phyloP scores from a whole-genome alignment of 352 stramenopile genomes.

The Pythium scleroteichum region DNA sequence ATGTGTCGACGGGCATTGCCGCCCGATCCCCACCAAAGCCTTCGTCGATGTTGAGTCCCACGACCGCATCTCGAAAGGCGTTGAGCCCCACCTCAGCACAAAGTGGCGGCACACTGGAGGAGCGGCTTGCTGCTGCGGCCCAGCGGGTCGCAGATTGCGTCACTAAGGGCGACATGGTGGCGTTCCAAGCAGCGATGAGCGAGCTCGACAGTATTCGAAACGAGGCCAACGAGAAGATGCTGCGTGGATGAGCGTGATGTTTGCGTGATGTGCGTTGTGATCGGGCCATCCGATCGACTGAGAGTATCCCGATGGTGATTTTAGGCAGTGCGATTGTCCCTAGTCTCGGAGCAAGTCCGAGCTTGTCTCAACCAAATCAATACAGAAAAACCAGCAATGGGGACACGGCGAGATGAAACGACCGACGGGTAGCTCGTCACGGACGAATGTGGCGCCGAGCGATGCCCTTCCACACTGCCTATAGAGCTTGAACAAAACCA shows the following conservation, averaged over 20 bases:
- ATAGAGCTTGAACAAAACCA: constrained; percentile 27
- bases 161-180: constrained; percentile 75
- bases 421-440: no score
- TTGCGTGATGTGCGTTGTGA: not conserved
- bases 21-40: constrained; percentile 33
- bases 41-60: constrained; percentile 28
- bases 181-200: constrained; percentile 81
- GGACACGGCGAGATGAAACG: not conserved
- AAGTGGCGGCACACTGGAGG: constrained; percentile 41
- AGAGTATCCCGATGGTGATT: no score
- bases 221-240: constrained; percentile 68
- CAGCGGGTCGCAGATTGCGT: constrained; percentile 78
- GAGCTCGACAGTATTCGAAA: constrained; percentile 78
- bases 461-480: not conserved
- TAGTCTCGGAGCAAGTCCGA: no score
- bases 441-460: not conserved
- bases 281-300: no score
- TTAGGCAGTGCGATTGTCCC: no score
- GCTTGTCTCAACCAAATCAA: not conserved
- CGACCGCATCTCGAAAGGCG: constrained; percentile 32
- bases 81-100: constrained; percentile 21
- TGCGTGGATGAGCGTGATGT: constrained; percentile 47
- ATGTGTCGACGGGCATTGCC: constrained; percentile 35
- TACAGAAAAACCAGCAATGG: not conserved
- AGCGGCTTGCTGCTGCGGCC: constrained; percentile 62